Evolutionary conservation across 2,329 filamentous ascomycete species (phyloP).

Genomic region (Teratosphaeria destructans): DNA sequence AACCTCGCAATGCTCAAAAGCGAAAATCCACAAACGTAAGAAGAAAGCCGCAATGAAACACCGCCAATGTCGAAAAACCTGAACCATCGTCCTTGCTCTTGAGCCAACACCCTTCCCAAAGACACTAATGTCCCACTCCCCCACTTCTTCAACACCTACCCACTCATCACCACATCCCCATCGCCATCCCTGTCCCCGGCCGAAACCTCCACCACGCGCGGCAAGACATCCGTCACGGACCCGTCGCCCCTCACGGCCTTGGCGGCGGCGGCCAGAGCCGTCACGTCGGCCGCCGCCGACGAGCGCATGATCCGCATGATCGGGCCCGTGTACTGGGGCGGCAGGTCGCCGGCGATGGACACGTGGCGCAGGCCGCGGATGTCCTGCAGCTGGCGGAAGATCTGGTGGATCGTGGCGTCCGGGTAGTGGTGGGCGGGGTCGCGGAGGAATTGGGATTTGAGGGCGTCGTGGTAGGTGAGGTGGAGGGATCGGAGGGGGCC

Average conservation of each 20-base stretch:
- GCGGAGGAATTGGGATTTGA: constrained; percentile 10
- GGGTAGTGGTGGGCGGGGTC: constrained; percentile 11
- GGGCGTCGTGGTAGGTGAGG: constrained; percentile 13
- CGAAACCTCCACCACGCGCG: constrained; percentile 5
- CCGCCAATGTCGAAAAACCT: background rate
- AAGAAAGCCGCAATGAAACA: background rate
- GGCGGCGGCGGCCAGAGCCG: constrained; percentile 5
- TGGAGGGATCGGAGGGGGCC: constrained; percentile 10
- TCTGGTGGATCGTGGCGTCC: constrained; percentile 13
- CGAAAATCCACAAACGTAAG: background rate
- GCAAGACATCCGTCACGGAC: background rate
- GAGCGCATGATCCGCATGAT: constrained; percentile 11
- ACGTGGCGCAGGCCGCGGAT: constrained; percentile 15
- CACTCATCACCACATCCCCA: background rate
- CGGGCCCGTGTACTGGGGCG: constrained; percentile 11
- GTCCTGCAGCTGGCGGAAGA: constrained; percentile 10
- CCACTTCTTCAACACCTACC: background rate
- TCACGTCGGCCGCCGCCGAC: constrained; percentile 2
- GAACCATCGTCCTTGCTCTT: background rate
- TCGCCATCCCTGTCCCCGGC: background rate
- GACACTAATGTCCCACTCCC: background rate
- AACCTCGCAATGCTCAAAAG: background rate
- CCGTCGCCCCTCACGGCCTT: background rate
- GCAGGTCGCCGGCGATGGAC: constrained; percentile 17
- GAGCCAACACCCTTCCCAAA: background rate